Conservation (phyloP, 371 early-diverging fungal genomes). For the Amoeboaphelidium occidentale region DNA sequence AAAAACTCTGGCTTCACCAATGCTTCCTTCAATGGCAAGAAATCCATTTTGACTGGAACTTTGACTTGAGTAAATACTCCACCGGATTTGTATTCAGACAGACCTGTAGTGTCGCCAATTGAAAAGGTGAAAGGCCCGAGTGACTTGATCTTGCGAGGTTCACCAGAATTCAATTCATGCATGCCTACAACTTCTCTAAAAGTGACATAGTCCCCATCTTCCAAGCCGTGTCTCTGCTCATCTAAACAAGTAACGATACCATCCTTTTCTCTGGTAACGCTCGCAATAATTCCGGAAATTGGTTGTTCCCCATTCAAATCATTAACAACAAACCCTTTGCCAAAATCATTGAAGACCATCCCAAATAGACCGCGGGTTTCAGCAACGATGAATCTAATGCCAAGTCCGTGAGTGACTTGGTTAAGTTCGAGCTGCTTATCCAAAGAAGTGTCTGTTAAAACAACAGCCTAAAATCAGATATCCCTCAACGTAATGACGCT, state of each 20-base stretch:
- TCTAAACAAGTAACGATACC: constrained; percentile 88
- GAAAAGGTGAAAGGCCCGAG: constrained; percentile 81
- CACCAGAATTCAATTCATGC: constrained; percentile 52
- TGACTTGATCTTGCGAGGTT: constrained; percentile 60
- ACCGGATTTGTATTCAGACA: constrained; percentile 45
- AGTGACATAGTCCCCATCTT: constrained; percentile 86
- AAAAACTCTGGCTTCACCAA: constrained; percentile 60
- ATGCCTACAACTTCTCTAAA: constrained; percentile 84
- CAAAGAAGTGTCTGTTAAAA: constrained; percentile 52
- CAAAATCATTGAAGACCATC: constrained; percentile 90
- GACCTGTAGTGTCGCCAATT: constrained; percentile 59
- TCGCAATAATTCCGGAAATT: constrained; percentile 78
- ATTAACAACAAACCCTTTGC: constrained; percentile 52
- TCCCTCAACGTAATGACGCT: background rate
- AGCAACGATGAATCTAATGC: constrained; percentile 79
- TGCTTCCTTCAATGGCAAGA: constrained; percentile 45
- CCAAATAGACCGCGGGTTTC: constrained; percentile 89
- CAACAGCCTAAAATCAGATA: constrained; percentile 33
- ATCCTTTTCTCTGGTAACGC: constrained; percentile 48
- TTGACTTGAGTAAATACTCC: constrained; percentile 90
- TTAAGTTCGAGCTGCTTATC: constrained; percentile 64
- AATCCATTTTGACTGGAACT: constrained; percentile 49
- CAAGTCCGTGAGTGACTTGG: constrained; percentile 53
- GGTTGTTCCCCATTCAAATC: constrained; percentile 93
- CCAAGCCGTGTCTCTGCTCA: constrained; percentile 83